Conservation (phyloP, 495 filamentous ascomycete genomes). For the Umbilicaria muhlenbergii region DNA sequence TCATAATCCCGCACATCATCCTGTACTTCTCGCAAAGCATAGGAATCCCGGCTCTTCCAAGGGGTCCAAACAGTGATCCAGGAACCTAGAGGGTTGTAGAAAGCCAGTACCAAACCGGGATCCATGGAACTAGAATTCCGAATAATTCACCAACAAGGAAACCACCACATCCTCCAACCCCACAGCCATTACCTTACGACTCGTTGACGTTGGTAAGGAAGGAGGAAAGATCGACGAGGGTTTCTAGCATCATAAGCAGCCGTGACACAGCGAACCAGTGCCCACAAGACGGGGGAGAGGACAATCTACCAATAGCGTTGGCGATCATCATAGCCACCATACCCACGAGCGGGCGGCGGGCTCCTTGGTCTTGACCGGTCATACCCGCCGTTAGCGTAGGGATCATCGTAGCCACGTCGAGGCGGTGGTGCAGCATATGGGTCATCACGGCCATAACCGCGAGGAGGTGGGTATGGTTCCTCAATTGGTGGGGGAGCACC, state of each 20-base stretch:
- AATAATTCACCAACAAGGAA: too few relatives aligned
- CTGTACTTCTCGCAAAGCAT: too few relatives aligned
- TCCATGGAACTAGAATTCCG: too few relatives aligned
- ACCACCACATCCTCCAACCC: too few relatives aligned
- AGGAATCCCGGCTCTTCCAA: too few relatives aligned
- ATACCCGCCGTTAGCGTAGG: conserved; percentile 22
- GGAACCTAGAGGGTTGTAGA: too few relatives aligned
- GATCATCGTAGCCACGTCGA: conserved; percentile 37
- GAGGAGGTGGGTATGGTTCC: conserved; percentile 51
- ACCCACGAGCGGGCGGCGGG: conserved; percentile 12
- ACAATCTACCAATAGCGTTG: conserved; percentile 15
- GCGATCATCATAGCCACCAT: conserved; percentile 14
- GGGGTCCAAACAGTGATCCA: too few relatives aligned
- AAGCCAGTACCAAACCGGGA: too few relatives aligned
- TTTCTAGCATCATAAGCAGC: conserved; percentile 8
- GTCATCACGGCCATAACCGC: conserved; percentile 19
- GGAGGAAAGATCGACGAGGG: not conserved
- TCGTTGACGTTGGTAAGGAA: too few relatives aligned
- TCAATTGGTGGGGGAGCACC: conserved; percentile 44
- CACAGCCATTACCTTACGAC: too few relatives aligned
- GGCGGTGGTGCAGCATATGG: conserved; percentile 19
- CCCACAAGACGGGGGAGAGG: conserved; percentile 6
- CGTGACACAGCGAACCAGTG: conserved; percentile 1
- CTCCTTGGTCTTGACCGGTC: conserved; percentile 7
- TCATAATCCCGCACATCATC: too few relatives aligned